Base-by-base conservation (phyloP, 805 yeast genomes). In the Barnettozyma populi region DNA sequence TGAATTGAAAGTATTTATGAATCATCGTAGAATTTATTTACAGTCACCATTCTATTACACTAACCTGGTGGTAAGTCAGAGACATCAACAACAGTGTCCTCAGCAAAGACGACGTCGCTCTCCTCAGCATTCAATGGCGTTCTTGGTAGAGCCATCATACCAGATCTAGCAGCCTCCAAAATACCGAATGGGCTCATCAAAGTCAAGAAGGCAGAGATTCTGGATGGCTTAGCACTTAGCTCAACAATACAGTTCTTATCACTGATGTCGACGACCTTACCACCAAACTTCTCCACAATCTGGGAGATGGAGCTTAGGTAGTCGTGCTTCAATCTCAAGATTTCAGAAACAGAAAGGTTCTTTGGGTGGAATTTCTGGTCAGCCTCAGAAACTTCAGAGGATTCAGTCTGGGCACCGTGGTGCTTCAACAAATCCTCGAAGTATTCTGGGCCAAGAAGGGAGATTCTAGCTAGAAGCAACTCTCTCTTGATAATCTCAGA, bases 61-160 rank as follows among this genome's bases (percentile, higher is more conserved):
- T 76, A 92, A 78, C 99, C 98, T 24, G 99, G 99, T 52, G 99
- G 99, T 62, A 92, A 77, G 69, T 84, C 88, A 46, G 92, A 78
- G 55, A 84, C 85, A 66, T 92, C 98, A 52, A 90, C 95, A 56
- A 81, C 79, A 47, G 70, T 75, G 9, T 76, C 84, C 25, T 75
- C 80, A 18, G 70, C 76, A 38, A 66, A 70, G 35, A 62, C 61
- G 54, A 83, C 87, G 57, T 90, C 71, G 38, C 37, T 24, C 29
- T 49, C 49, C n/a, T 49, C 52, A 38, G 40, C 27, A 20, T 32
- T 27, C 19, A 49, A 45, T 23, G 96, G 97, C 43, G 98, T 88
- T 78, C 97, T 84, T 63, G 98, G 95, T 61, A 94, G 77, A 9
- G 98, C 99, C 92, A 94, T 90, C 95, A 92, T 88, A 71, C 99